Conservation (phyloP, 1,284 basidiomycete species). For the Gomphus bonarii region DNA sequence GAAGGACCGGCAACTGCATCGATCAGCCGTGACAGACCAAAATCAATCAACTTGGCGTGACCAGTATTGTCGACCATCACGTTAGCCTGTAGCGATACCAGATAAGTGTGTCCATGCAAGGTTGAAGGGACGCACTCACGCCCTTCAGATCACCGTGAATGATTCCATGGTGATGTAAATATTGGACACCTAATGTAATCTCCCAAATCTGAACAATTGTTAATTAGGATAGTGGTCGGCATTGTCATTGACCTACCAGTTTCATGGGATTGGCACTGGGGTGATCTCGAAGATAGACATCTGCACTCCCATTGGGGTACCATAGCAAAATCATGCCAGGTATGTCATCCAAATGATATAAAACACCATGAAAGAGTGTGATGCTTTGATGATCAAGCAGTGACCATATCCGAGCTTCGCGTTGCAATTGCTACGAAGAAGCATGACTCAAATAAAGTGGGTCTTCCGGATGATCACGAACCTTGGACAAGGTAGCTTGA, state of each 20-base stretch:
- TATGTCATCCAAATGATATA: neutral
- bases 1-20: neutral
- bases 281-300: conserved; percentile 1
- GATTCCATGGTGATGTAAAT: conserved; percentile 19
- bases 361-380: neutral
- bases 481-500: too few species aligned
- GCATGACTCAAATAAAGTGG: too few species aligned
- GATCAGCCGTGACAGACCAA: conserved; percentile 5
- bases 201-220: neutral
- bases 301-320: conserved; percentile 7
- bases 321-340: conserved; percentile 3
- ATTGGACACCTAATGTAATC: conserved; percentile 15
- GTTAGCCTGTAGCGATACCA: neutral
- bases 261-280: neutral
- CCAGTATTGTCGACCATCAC: conserved; percentile 5
- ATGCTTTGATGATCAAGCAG: too few species aligned
- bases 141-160: too few species aligned
- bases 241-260: neutral
- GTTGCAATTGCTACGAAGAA: too few species aligned
- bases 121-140: neutral
- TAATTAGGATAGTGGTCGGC: neutral
- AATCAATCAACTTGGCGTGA: too few species aligned
- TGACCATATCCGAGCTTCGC: too few species aligned
- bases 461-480: too few species aligned
- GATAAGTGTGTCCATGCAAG: too few species aligned